These are phyloP conservation scores for Xanthoconium purpureum DNA, from an alignment of 768 basidiomycete species.

Conservation along the genomic window DNA sequence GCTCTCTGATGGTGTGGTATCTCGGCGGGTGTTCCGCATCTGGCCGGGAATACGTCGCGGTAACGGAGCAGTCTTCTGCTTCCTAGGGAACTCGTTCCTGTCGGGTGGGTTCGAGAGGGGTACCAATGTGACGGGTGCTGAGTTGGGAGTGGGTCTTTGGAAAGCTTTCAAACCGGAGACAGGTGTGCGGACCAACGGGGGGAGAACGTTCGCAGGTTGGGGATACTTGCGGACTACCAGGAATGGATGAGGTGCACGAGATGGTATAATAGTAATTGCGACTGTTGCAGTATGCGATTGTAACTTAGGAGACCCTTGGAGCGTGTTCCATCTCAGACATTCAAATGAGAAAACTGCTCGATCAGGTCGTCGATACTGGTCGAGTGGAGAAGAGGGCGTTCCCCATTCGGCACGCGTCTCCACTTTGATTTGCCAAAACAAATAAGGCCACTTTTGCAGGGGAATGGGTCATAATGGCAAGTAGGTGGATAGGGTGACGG, in stretches of 20 bases:
- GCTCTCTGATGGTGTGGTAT: conserved; percentile 4
- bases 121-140: conserved; percentile 10
- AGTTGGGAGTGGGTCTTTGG: neutral
- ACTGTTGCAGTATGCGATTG: conserved; percentile 12
- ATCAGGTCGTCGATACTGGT: conserved; percentile 5
- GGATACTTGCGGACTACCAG: neutral
- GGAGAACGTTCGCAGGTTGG: neutral
- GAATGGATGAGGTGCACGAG: conserved; percentile 18
- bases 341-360: conserved; percentile 16
- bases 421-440: conserved; percentile 3
- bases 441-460: conserved; percentile 4
- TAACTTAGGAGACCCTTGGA: neutral
- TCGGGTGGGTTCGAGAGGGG: neutral
- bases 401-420: neutral
- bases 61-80: conserved; percentile 6
- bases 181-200: neutral
- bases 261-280: conserved; percentile 16
- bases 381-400: neutral
- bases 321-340: conserved; percentile 8
- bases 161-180: neutral
- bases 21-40: neutral
- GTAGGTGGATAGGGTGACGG: conserved; percentile 13
- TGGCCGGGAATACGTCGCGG: conserved; percentile 6
- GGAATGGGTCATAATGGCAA: conserved; percentile 20
- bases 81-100: neutral